phyloP scores from a whole-genome alignment of 768 basidiomycete species.

The Chalciporus sphaerocephalus region DNA sequence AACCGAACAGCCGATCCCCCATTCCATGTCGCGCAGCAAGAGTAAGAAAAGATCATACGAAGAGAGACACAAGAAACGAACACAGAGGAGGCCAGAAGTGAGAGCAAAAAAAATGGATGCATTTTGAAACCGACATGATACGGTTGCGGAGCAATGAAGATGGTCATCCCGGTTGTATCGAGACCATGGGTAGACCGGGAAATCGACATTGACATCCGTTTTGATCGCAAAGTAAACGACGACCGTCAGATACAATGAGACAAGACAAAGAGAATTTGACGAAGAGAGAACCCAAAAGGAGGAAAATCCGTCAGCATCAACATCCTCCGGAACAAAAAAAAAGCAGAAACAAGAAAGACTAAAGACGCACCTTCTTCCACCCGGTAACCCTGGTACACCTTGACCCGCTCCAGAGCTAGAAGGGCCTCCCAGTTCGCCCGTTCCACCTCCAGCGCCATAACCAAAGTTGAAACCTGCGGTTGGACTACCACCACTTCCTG shows the following conservation, averaged over 20 bases:
- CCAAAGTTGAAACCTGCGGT: neutral
- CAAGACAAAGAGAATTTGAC: neutral
- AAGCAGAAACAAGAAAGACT: neutral
- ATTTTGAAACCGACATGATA: conserved; percentile 1
- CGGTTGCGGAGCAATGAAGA: neutral
- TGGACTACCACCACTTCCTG: neutral
- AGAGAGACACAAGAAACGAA: neutral
- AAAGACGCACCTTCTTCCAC: conserved; percentile 26
- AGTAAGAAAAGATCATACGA: neutral
- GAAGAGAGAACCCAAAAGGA: neutral
- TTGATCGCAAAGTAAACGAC: neutral
- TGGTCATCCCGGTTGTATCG: neutral
- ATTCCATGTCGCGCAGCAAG: neutral
- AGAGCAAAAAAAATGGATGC: neutral
- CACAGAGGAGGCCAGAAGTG: neutral
- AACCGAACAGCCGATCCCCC: conserved; percentile 9
- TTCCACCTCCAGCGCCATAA: neutral
- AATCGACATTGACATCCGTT: conserved; percentile 1
- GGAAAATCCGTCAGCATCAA: conserved; percentile 13
- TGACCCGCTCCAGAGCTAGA: conserved; percentile 7
- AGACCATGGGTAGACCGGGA: neutral
- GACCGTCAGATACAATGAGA: neutral
- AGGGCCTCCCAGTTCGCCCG: conserved; percentile 1
- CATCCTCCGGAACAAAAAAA: neutral
- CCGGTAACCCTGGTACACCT: conserved; percentile 10